Evolutionary conservation across 768 basidiomycete genomes (phyloP), one percentile per base, ranked within the genome.

Genomic region (Termitomyces sp.): DNA sequence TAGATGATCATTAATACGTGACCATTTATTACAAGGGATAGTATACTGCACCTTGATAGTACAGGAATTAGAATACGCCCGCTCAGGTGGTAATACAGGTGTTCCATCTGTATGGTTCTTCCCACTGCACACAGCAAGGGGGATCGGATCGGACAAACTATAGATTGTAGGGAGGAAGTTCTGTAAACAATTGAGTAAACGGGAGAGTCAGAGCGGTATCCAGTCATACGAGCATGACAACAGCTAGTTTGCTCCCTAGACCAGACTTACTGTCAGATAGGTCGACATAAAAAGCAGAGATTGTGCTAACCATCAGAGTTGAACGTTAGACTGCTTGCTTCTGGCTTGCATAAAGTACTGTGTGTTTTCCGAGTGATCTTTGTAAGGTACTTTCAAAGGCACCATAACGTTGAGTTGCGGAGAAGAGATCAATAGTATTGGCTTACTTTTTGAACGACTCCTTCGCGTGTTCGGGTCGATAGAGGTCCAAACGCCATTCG

Each of bases 81-180:
- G 75, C 65, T 84, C 74, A 39, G 76, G 77, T 7, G 73, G 35
- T 40, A 79, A 73, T 35, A 82, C 70, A 6, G 79, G 79, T 6
- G 75, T 77, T 40, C 89, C 88, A 56, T 84, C 79, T 7, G 88
- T 85, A 3, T 78, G 74, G 55, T 83, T 81, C 45, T 73, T 72
- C 7, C 84, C 89, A 57, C 80, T 90, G 69, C 89, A 87, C 2
- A 85, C 77, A 0, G 91, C 91, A 49, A 92, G 65, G 3, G 91
- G 92, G 63, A 84, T 75, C 7, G 87, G 80, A 70, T 92, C 91
- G 11, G 81, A 79, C 33, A 91, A 58, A 4, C 81, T 68, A 65
- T 92, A 93, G 15, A 93, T 83, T 1, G 89, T 89, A 0, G 91
- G 91, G 49, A 79, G 75, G 71, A 84, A 87, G 62, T 89, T 79